phyloP scores from a whole-genome alignment of 768 basidiomycete species.

The Termitomyces sp. region DNA sequence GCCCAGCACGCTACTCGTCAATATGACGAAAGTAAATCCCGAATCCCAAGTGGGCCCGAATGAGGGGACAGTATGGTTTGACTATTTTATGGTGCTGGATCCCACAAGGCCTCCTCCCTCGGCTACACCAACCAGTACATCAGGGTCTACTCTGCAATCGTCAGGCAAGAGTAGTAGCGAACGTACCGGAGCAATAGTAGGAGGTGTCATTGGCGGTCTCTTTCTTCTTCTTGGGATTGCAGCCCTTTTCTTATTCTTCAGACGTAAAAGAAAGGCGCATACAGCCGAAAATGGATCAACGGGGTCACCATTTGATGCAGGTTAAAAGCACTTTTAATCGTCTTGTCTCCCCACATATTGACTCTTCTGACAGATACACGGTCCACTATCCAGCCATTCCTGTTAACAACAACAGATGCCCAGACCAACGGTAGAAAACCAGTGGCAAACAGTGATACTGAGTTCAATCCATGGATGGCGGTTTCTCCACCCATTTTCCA shows the following conservation, averaged over 20 bases:
- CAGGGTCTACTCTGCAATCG: conserved; percentile 1
- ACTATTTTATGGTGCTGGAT: conserved; percentile 28
- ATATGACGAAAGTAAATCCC: conserved; percentile 26
- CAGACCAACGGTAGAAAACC: neutral
- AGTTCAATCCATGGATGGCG: conserved; percentile 1
- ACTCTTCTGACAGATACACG: neutral
- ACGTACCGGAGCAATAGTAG: conserved; percentile 22
- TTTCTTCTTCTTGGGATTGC: conserved; percentile 13
- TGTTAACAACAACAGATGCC: conserved; percentile 2
- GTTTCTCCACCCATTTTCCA: conserved; percentile 2
- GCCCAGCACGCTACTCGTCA: conserved; percentile 25
- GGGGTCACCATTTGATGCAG: neutral
- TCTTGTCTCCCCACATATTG: neutral
- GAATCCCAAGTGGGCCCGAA: conserved; percentile 9
- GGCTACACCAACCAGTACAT: neutral
- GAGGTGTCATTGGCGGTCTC: conserved; percentile 23
- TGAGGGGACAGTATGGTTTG: conserved; percentile 38
- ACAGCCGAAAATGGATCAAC: neutral
- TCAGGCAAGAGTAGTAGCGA: neutral
- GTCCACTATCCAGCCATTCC: conserved; percentile 7
- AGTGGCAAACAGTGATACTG: neutral
- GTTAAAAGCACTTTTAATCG: neutral
- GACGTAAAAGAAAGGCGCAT: conserved; percentile 12
- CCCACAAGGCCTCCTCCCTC: conserved; percentile 15
- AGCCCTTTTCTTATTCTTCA: conserved; percentile 16